Conservation (phyloP, 2,329 filamentous ascomycete species). For the Anthostomella pinea region DNA sequence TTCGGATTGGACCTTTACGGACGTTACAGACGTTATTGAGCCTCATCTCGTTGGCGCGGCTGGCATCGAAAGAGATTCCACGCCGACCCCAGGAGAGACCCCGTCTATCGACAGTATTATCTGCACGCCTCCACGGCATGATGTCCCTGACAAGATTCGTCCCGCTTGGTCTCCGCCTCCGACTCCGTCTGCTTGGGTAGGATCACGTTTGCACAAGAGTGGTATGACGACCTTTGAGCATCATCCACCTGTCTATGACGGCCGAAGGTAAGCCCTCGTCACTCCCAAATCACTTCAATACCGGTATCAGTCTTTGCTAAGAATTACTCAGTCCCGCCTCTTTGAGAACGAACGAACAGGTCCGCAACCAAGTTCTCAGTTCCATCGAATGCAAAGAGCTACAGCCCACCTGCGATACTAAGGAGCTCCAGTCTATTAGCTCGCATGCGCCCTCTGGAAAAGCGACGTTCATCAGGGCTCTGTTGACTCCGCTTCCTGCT, state of each 20-base stretch:
- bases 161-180: slow-evolving; percentile 24
- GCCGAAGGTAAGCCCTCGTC: slow-evolving; percentile 14
- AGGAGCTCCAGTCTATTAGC: slow-evolving; percentile 2
- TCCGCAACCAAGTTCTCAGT: slow-evolving; percentile 4
- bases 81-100: slow-evolving; percentile 1
- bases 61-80: slow-evolving; percentile 6
- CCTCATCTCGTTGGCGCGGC: slow-evolving; percentile 6
- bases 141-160: slow-evolving; percentile 8
- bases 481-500: slow-evolving; percentile 16
- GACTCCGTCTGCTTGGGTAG: slow-evolving; percentile 14
- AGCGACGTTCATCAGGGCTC: slow-evolving; percentile 8
- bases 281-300: background rate
- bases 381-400: slow-evolving; percentile 7
- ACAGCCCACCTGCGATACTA: background rate
- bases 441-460: slow-evolving; percentile 1
- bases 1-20: background rate
- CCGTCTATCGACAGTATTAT: slow-evolving; percentile 4
- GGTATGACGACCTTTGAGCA: slow-evolving; percentile 13
- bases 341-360: slow-evolving; percentile 5
- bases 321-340: slow-evolving; percentile 6
- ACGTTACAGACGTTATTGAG: slow-evolving; percentile 9
- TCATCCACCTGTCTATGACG: slow-evolving; percentile 11
- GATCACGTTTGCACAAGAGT: slow-evolving; percentile 2
- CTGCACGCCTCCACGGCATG: slow-evolving; percentile 4
- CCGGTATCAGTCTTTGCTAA: slow-evolving; percentile 4